These are phyloP conservation scores for Gelatoporia subvermispora DNA, from an alignment of 768 basidiomycete species.

Conservation along the genomic window DNA sequence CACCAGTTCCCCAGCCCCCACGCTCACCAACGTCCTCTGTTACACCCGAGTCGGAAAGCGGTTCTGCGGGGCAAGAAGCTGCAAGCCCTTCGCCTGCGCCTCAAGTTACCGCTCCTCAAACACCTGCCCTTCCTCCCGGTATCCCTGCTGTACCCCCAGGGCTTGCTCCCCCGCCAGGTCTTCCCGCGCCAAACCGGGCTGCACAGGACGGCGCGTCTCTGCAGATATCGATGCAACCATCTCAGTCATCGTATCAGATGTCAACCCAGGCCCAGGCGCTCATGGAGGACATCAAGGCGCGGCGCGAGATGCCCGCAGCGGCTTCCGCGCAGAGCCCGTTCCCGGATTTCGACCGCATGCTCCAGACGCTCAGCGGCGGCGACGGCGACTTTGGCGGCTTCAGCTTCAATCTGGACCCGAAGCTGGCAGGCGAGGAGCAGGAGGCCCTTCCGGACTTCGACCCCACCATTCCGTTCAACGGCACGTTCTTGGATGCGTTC, in stretches of 20 bases:
- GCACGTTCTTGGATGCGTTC: conserved; percentile 67
- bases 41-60: conserved; percentile 46
- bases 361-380: conserved; percentile 63
- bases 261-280: conserved; percentile 81
- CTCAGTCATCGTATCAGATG: conserved; percentile 74
- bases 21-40: conserved; percentile 43
- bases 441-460: conserved; percentile 46
- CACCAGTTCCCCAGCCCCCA: conserved; percentile 32
- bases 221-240: conserved; percentile 42
- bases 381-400: conserved; percentile 65
- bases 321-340: conserved; percentile 54
- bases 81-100: conserved; percentile 35
- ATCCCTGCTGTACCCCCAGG: conserved; percentile 51
- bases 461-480: conserved; percentile 53
- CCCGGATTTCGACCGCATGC: conserved; percentile 84
- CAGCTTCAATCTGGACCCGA: conserved; percentile 84
- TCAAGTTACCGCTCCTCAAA: conserved; percentile 32
- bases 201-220: conserved; percentile 43
- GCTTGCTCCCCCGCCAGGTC: conserved; percentile 51
- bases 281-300: conserved; percentile 75
- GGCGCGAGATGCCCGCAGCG: conserved; percentile 54
- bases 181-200: conserved; percentile 36
- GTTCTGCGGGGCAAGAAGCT: conserved; percentile 39
- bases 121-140: conserved; percentile 42
- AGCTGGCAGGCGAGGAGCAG: conserved; percentile 47